Evolutionary conservation across 1,284 basidiomycete genomes (phyloP), one percentile per base, ranked within the genome.

Genomic region (Schizophyllum commune): DNA sequence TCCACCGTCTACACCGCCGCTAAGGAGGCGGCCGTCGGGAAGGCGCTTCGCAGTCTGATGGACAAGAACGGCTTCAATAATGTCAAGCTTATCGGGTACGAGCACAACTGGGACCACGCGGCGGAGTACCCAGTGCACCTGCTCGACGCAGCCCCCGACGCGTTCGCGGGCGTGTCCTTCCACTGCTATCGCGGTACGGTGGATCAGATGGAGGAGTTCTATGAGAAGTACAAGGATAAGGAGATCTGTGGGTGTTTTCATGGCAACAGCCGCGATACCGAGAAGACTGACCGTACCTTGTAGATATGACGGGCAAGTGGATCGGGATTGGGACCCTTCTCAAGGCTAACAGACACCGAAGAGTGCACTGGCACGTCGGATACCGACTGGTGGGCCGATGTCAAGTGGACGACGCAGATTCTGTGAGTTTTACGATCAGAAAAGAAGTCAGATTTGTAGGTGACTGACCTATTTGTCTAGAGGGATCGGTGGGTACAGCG

Each of bases 351-450:
- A 5, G 79, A 76, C 62, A 77, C 80, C 59, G 78, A 78, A 53
- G 79, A 81, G 68, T 81, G 79, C 63, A 64, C 74, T 5, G 81
- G 82, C 7, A 79, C 77, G 0, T 70, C 77, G 59, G 81, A 80
- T 5, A 81, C 80, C 17, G 87, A 91, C 69, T 91, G 87, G 87
- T 91, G 88, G 88, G 76, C 73, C 61, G 86, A 89, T 65, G 84
- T 89, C 71, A 89, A 89, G 88, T 61, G 61, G 60, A 59, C 20
- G 59, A 47, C 39, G 79, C 81, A 88, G 64, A 87, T 88, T 65
- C 74, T 90, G 82, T 88, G 63, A 61, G 84, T 87, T n/a, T 54
- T 6, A 54, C 6, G 13, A 39, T 39, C 13, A 13, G 34, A 39
- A 39, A 6, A 6, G 34, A n/a, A n/a, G 7, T 39, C 34, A 39